Evolutionary conservation across 805 yeast species (phyloP), one percentile per base, ranked within the genome.

Genomic region (Starmerella davenportii): DNA sequence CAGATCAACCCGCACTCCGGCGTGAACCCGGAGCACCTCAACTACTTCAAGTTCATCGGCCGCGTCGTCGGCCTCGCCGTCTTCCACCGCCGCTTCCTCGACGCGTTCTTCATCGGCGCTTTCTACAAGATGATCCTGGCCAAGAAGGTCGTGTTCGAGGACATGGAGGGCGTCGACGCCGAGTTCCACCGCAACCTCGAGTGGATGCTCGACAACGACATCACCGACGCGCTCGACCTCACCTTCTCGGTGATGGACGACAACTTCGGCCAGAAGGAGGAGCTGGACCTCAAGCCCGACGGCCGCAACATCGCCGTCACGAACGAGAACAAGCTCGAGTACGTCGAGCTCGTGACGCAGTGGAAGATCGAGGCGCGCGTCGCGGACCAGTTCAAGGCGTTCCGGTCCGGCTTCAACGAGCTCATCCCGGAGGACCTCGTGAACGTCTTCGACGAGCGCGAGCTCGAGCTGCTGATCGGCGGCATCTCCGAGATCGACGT

Each of bases 161-260:
- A 90, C 62, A 79, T 90, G 92, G 98, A 90, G 61, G 93, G 95
- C 61, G 95, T 92, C 43, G 99, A 90, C 61, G 87, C 94, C 19
- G 96, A 90, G 56, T 84, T 87, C 63, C 82, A 82, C 64, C 74
- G 90, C 55, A 87, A 94, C 19, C 66, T 90, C 60, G 80, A 81
- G 54, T 90, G 98, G 98, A 81, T 84, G 59, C 65, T 84, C 45
- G 95, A 90, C 53, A 87, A 90, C 57, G 94, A 84, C 57, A 87
- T 90, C 53, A 79, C 90, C 24, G 87, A 74, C 43, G 65, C 87
- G 25, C 66, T 90, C 45, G 95, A 81, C 50, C 69, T 82, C 55
- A 81, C 96, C 0, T 90, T 90, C 63, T 72, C 84, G 51, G 68
- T 69, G 11, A 76, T 70, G 48, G 96, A 85, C 56, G 95, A 90